Evolutionary conservation across 2,329 filamentous ascomycete genomes (phyloP).

Genomic region (Helicocarpus griseus): DNA sequence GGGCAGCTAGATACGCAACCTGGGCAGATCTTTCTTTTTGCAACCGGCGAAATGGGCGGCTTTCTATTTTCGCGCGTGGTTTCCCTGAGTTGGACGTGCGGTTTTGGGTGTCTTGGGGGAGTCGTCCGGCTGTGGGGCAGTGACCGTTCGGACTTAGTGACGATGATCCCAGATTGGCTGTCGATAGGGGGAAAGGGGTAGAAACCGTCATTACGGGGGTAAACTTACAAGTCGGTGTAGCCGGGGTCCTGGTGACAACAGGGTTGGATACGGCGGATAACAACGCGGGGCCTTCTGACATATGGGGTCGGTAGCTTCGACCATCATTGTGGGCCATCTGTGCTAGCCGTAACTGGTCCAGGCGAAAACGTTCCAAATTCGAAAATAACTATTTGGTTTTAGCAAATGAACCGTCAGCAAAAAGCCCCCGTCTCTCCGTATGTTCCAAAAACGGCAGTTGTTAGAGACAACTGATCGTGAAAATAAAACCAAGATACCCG

Average conservation of each 20-base stretch:
- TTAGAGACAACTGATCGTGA: not conserved
- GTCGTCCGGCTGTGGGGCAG: not conserved
- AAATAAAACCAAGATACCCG: not conserved
- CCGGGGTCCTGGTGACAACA: not conserved
- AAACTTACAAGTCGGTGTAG: conserved; percentile 1
- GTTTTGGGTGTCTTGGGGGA: not conserved
- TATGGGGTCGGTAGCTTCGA: conserved; percentile 13
- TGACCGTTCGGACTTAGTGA: not conserved
- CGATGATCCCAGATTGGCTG: not conserved
- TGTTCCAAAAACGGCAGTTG: not conserved
- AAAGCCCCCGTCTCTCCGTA: not conserved
- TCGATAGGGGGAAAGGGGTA: not conserved
- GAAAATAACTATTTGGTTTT: conserved; percentile 27
- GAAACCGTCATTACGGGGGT: not conserved
- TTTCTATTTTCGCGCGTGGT: not conserved
- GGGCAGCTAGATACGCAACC: conserved; percentile 33
- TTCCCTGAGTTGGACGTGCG: not conserved
- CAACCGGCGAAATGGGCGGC: conserved; percentile 14
- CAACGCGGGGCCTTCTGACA: not conserved
- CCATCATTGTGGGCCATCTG: conserved; percentile 19
- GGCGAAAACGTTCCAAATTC: conserved; percentile 29
- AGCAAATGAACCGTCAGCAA: conserved; percentile 12
- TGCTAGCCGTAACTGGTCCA: conserved; percentile 24
- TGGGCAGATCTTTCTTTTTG: conserved; percentile 29
- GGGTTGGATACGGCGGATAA: not conserved